Base-by-base conservation (phyloP, 2,329 filamentous ascomycete genomes). In the Botrytis galanthina region DNA sequence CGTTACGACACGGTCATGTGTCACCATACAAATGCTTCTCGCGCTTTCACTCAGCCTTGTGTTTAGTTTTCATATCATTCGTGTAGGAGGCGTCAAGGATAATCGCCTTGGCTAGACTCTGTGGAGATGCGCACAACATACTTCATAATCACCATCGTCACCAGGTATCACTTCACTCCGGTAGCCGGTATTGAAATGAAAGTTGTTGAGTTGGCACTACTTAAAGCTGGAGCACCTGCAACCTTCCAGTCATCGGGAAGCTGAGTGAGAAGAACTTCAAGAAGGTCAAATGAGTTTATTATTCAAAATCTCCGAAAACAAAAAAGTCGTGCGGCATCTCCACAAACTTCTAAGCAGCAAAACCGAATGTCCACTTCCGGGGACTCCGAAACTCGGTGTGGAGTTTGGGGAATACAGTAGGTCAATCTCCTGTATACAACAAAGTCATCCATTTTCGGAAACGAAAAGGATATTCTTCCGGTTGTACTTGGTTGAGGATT, bases 111-210 rank as follows among this genome's bases (percentile, higher is more conserved):
- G 35, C 48, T 32, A 54, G 48, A 54, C 35, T 22, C 22, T 57
- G 66, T 68, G 48, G 35, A 57, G 66, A 54, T 68, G 48, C 26
- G 48, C 44, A 57, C 48, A 68, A 42, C 66, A 68, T 57, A 29
- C 35, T 42, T 29, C 29, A 39, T 29, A 8, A 12, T 29, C 35
- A 39, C 46, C 32, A 68, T 29, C 64, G 32, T 68, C 46, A 54
- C 46, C 64, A 54, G 39, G 64, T 68, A 54, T 63, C 39, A 68
- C 64, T 68, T 54, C 64, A 68, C 9, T 68, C 32, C 64, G 32
- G 35, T 22, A 68, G 42, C 54, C 66, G 48, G 35, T 57, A 37
- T 57, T 42, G 26, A 39, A 29, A 29, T 32, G 35, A 37, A 57
- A 57, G 35, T 42, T 29, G 26, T 39, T 22, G 46, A 54, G 46